Evolutionary conservation across 768 basidiomycete genomes (phyloP).

Genomic region (Rhizopogon roseolus): DNA sequence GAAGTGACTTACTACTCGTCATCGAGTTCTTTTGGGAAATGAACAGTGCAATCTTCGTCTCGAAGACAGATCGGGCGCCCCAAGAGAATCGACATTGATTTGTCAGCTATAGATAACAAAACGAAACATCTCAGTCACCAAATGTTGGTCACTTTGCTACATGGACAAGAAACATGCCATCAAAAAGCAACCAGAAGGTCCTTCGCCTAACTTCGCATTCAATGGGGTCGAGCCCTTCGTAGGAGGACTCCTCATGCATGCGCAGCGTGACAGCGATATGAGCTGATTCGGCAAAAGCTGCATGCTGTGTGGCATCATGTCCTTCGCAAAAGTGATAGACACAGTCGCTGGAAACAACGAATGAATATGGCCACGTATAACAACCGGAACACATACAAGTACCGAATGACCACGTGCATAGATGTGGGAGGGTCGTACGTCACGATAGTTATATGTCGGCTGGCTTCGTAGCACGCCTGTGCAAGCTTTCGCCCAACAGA

Average conservation of each 20-base stretch:
- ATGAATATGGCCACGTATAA: slow-evolving; percentile 2
- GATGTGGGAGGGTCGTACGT: slow-evolving; percentile 82
- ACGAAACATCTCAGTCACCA: too few relatives aligned
- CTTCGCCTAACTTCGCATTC: slow-evolving; percentile 85
- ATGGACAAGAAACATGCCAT: slow-evolving; percentile 45
- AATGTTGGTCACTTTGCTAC: slow-evolving; percentile 1
- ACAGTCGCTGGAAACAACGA: slow-evolving; percentile 51
- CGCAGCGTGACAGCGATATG: slow-evolving; percentile 79
- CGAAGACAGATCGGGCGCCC: slow-evolving; percentile 82
- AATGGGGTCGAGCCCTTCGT: slow-evolving; percentile 78
- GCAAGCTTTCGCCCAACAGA: slow-evolving; percentile 82
- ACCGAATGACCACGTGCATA: slow-evolving; percentile 82
- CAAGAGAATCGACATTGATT: slow-evolving; percentile 82
- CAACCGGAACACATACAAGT: slow-evolving; percentile 56
- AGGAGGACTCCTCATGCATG: slow-evolving; percentile 84
- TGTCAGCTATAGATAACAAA: slow-evolving; percentile 56
- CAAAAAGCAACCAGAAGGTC: slow-evolving; percentile 87
- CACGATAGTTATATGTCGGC: slow-evolving; percentile 72
- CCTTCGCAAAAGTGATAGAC: slow-evolving; percentile 89
- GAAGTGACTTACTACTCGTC: slow-evolving; percentile 73
- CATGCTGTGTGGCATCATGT: slow-evolving; percentile 82
- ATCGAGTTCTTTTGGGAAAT: slow-evolving; percentile 85
- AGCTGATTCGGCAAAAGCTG: slow-evolving; percentile 82
- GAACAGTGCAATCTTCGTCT: slow-evolving; percentile 87
- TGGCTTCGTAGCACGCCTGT: slow-evolving; percentile 76